phyloP scores from a whole-genome alignment of 2,329 filamentous ascomycete species.

The Alternaria postmessia region DNA sequence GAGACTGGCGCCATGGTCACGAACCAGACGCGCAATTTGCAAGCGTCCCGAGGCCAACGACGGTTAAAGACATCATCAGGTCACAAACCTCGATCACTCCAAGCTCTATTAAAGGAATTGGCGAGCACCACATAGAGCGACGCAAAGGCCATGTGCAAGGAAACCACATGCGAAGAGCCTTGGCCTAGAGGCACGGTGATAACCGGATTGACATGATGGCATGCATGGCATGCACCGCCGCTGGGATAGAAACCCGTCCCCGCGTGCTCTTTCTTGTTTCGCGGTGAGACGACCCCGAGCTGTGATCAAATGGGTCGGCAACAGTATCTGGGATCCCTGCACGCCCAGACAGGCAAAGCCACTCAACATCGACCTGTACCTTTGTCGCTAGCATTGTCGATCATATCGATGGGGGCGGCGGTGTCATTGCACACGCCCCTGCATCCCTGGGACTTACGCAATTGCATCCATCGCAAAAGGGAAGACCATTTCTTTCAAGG shows the following conservation, averaged over 20 bases:
- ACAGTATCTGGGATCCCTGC: neutral
- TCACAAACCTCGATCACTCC: neutral
- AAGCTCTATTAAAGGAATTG: neutral
- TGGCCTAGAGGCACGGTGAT: slow-evolving; percentile 8
- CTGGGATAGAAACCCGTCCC: slow-evolving; percentile 25
- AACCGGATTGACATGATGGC: slow-evolving; percentile 1
- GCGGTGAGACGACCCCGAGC: slow-evolving; percentile 7
- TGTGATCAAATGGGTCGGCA: slow-evolving; percentile 5
- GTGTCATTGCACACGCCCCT: slow-evolving; percentile 12
- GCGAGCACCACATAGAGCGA: neutral
- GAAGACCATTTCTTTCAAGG: neutral
- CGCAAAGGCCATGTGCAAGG: neutral
- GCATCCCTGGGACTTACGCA: slow-evolving; percentile 8
- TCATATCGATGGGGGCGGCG: slow-evolving; percentile 9
- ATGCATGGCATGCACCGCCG: slow-evolving; percentile 17
- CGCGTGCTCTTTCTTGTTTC: slow-evolving; percentile 15
- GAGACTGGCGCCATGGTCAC: neutral
- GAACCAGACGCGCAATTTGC: neutral
- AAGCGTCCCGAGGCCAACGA: neutral
- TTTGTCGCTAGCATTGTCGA: slow-evolving; percentile 19
- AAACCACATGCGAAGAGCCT: slow-evolving; percentile 1
- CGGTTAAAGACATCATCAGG: neutral
- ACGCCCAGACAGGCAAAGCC: slow-evolving; percentile 9
- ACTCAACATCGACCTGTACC: slow-evolving; percentile 2
- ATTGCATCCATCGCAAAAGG: neutral